Percentiles rank a stretch among this genome's conserved stretches.
Evolutionary conservation across 306 rosid species (phyloP).

Genomic region (Lagenaria siceraria): DNA sequence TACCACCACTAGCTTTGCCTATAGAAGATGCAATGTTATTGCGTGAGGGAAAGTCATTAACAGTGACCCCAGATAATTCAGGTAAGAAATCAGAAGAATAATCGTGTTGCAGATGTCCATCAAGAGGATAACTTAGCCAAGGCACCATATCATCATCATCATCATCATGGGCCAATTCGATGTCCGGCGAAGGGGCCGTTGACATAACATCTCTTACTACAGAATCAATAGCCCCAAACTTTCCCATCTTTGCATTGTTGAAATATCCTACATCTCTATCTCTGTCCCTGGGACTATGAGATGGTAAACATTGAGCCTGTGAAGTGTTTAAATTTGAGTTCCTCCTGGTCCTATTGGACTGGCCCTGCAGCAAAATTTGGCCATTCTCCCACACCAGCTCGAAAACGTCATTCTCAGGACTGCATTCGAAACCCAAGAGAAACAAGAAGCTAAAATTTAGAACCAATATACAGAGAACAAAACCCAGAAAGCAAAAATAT

Average conservation of each 20-base stretch:
- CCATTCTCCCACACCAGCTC: constrained; percentile 95
- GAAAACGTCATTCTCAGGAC: constrained; percentile 58
- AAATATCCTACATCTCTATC: constrained; percentile 46
- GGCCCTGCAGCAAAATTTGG: constrained; percentile 65
- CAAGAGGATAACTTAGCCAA: constrained; percentile 77
- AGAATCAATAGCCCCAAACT: constrained; percentile 36
- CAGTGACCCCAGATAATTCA: constrained; percentile 50
- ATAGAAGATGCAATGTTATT: constrained; percentile 25
- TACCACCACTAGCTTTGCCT: constrained; percentile 34
- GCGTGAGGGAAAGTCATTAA: constrained; percentile 24
- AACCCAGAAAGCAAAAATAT: neutral
- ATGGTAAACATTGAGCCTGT: constrained; percentile 49
- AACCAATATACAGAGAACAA: neutral
- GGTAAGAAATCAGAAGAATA: constrained; percentile 59
- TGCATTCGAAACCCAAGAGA: constrained; percentile 30
- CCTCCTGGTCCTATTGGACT: constrained; percentile 57
- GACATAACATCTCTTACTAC: constrained; percentile 46
- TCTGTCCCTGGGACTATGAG: constrained; percentile 38
- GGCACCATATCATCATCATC: constrained; percentile 67
- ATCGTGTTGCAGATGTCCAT: constrained; percentile 48
- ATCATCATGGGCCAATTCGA: constrained; percentile 50
- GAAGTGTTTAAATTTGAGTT: constrained; percentile 37
- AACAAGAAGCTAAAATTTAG: neutral
- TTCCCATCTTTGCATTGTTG: constrained; percentile 34
- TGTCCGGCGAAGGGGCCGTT: constrained; percentile 52